phyloP scores from a whole-genome alignment of 2,329 filamentous ascomycete genomes.

The Neurospora sp. region DNA sequence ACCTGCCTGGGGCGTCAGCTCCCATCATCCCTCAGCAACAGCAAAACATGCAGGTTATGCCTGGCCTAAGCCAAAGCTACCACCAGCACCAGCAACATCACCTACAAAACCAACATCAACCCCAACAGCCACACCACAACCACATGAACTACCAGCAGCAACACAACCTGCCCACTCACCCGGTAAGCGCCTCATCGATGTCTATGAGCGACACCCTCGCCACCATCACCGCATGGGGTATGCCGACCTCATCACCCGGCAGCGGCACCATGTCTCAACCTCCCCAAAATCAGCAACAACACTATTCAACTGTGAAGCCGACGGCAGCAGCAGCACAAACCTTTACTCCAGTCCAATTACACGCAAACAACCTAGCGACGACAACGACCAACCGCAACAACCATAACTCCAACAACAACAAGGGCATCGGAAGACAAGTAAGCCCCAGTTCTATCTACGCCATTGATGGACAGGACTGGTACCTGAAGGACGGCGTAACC shows the following conservation, averaged over 20 bases:
- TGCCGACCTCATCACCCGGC: slow-evolving; percentile 4
- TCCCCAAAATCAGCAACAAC: neutral
- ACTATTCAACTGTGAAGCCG: neutral
- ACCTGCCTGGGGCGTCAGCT: slow-evolving; percentile 10
- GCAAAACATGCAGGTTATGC: slow-evolving; percentile 13
- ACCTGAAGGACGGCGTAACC: slow-evolving; percentile 44
- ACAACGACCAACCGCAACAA: slow-evolving; percentile 5
- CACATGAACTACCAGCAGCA: slow-evolving; percentile 7
- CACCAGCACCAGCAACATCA: neutral
- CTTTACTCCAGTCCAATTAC: slow-evolving; percentile 5
- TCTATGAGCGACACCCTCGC: slow-evolving; percentile 15
- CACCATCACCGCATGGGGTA: slow-evolving; percentile 13
- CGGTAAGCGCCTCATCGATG: slow-evolving; percentile 11
- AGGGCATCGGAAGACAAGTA: slow-evolving; percentile 20
- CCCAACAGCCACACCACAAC: slow-evolving; percentile 16
- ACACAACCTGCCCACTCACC: neutral
- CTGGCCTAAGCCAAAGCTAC: neutral
- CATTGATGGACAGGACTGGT: slow-evolving; percentile 46
- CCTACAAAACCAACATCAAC: neutral
- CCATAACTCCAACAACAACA: slow-evolving; percentile 8
- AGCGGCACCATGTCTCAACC: neutral
- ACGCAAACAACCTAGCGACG: slow-evolving; percentile 7
- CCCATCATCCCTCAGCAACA: neutral
- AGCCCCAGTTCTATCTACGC: slow-evolving; percentile 24
- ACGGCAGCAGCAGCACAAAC: neutral